Percentiles rank a stretch among this genome's conserved stretches.
phyloP scores from a whole-genome alignment of 441 rosid species.

The Eutrema salsugineum region DNA sequence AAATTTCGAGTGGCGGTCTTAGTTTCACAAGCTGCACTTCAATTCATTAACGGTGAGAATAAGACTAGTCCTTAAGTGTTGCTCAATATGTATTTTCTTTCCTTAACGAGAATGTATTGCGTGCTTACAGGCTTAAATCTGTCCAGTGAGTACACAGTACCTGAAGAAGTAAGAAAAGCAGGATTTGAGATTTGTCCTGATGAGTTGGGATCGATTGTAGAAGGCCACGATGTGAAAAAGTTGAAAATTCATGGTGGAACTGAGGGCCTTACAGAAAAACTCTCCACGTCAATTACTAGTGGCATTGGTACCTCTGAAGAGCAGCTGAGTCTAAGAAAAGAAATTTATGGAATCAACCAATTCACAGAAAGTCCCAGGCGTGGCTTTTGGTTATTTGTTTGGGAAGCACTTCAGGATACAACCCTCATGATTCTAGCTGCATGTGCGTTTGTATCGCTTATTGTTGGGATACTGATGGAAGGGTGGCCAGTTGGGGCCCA shows the following conservation, averaged over 20 bases:
- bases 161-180: slow-evolving; percentile 65
- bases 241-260: slow-evolving; percentile 74
- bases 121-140: slow-evolving; percentile 51
- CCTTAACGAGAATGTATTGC: slow-evolving; percentile 23
- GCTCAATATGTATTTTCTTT: neutral
- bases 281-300: slow-evolving; percentile 47
- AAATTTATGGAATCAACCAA: slow-evolving; percentile 70
- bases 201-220: slow-evolving; percentile 81
- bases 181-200: slow-evolving; percentile 91
- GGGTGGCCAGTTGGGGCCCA: slow-evolving; percentile 85
- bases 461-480: slow-evolving; percentile 70
- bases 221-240: slow-evolving; percentile 83
- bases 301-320: slow-evolving; percentile 60
- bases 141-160: slow-evolving; percentile 68
- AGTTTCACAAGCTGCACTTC: slow-evolving; percentile 95
- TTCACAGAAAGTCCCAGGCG: slow-evolving; percentile 67
- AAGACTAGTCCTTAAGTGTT: neutral
- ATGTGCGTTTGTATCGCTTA: slow-evolving; percentile 61
- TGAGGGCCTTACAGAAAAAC: slow-evolving; percentile 58
- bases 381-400: slow-evolving; percentile 81
- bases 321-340: slow-evolving; percentile 42
- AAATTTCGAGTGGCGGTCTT: slow-evolving; percentile 78
- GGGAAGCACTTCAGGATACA: slow-evolving; percentile 79
- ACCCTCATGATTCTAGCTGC: slow-evolving; percentile 73
- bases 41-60: slow-evolving; percentile 65